Percentiles rank a stretch among this genome's conserved stretches.
These are phyloP conservation scores for Xanthoconium separans DNA, from an alignment of 1,284 basidiomycete species.

Conservation along the genomic window DNA sequence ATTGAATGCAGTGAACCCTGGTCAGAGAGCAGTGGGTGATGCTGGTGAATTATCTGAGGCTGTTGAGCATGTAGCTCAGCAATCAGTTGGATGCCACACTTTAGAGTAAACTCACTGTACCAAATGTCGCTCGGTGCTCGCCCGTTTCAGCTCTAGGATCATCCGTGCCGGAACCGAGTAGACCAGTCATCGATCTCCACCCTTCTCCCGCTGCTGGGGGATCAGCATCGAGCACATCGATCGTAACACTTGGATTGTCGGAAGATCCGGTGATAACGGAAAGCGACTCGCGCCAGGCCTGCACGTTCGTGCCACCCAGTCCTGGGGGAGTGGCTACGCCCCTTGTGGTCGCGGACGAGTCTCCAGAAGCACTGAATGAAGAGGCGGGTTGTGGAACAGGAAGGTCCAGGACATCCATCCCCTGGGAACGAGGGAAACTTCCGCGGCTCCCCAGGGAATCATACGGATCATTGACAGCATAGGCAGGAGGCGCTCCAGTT, in stretches of 20 bases:
- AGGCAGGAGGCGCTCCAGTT: constrained; percentile 36
- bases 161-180: constrained; percentile 25
- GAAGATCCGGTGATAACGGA: constrained; percentile 37
- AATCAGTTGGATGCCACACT: constrained; percentile 12
- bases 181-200: constrained; percentile 54
- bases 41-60: constrained; percentile 45
- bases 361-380: constrained; percentile 45
- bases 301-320: constrained; percentile 39
- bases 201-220: constrained; percentile 55
- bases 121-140: constrained; percentile 56
- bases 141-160: constrained; percentile 24
- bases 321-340: constrained; percentile 48
- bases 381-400: constrained; percentile 55
- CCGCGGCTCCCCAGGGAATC: constrained; percentile 17
- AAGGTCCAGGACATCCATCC: constrained; percentile 57
- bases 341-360: constrained; percentile 27
- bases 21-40: constrained; percentile 46
- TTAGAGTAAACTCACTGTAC: constrained; percentile 43
- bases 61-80: constrained; percentile 16
- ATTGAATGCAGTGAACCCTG: constrained; percentile 61
- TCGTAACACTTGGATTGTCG: constrained; percentile 37
- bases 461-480: constrained; percentile 34
- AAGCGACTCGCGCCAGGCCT: constrained; percentile 44
- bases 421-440: constrained; percentile 22
- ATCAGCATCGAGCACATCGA: constrained; percentile 63